Evolutionary conservation across 2,329 filamentous ascomycete genomes (phyloP).

Genomic region (Tolypocladium tundrense): DNA sequence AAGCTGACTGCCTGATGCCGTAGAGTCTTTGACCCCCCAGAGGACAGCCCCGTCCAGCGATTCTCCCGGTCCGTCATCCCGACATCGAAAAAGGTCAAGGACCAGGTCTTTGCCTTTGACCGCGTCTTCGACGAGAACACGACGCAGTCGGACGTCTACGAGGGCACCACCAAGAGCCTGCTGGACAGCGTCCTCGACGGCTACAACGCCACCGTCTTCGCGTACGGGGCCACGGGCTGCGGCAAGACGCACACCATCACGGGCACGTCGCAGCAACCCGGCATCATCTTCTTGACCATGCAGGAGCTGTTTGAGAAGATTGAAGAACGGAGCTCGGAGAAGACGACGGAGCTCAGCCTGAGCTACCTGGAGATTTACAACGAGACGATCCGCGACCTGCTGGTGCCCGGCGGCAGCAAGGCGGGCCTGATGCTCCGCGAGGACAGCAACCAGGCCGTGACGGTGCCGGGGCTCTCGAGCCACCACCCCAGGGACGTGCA

Average conservation of each 20-base stretch:
- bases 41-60: slow-evolving; percentile 83
- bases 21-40: slow-evolving; percentile 94
- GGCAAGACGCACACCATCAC: slow-evolving; percentile 98
- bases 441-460: slow-evolving; percentile 87
- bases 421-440: slow-evolving; percentile 84
- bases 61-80: slow-evolving; percentile 76
- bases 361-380: slow-evolving; percentile 99
- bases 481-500: slow-evolving; percentile 85
- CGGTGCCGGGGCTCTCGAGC: slow-evolving; percentile 81
- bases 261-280: slow-evolving; percentile 82
- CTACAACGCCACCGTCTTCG: slow-evolving; percentile 98
- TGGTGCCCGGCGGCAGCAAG: slow-evolving; percentile 78
- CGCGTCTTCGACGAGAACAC: slow-evolving; percentile 94
- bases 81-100: slow-evolving; percentile 85
- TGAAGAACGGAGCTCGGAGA: slow-evolving; percentile 72
- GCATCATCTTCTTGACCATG: slow-evolving; percentile 98
- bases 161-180: slow-evolving; percentile 79
- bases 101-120: slow-evolving; percentile 96
- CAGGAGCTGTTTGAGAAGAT: slow-evolving; percentile 98
- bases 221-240: slow-evolving; percentile 94
- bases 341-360: slow-evolving; percentile 79
- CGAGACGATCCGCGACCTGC: slow-evolving; percentile 90
- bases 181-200: slow-evolving; percentile 92
- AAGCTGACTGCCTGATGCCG: slow-evolving; percentile 9
- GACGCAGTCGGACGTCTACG: slow-evolving; percentile 87